Percentiles rank a stretch among this genome's conserved stretches.
These are phyloP conservation scores for Diaporthe caulivora DNA, from an alignment of 2,329 filamentous ascomycete species.

Conservation along the genomic window DNA sequence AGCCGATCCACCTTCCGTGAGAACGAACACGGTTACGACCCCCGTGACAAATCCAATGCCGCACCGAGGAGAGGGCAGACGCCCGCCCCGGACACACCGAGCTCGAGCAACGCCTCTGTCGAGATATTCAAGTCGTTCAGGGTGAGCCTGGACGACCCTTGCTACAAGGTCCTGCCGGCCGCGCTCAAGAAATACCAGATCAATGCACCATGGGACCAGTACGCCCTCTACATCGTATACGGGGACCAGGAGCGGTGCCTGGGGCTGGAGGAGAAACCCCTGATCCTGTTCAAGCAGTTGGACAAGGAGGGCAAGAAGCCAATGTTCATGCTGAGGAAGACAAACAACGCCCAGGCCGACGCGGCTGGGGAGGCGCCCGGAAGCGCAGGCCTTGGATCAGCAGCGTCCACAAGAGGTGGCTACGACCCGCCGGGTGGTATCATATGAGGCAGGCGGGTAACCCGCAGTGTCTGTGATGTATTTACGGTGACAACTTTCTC, in stretches of 20 bases:
- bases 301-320: conserved; percentile 98
- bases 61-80: conserved; percentile 71
- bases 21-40: conserved; percentile 58
- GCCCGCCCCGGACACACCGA: conserved; percentile 72
- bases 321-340: conserved; percentile 96
- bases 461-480: not conserved
- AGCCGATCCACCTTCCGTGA: conserved; percentile 68
- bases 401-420: conserved; percentile 57
- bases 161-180: conserved; percentile 95
- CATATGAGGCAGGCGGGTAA: conserved; percentile 54
- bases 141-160: conserved; percentile 97
- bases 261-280: conserved; percentile 89
- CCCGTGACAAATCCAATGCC: conserved; percentile 50
- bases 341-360: conserved; percentile 66
- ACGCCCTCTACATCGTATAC: conserved; percentile 97
- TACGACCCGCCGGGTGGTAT: conserved; percentile 73
- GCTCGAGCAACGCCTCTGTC: conserved; percentile 70
- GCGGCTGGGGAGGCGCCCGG: conserved; percentile 59
- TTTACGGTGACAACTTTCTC: not conserved
- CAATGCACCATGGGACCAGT: conserved; percentile 96
- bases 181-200: conserved; percentile 99
- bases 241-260: conserved; percentile 98
- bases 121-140: conserved; percentile 99
- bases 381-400: conserved; percentile 63
- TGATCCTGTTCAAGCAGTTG: conserved; percentile 96